Base-by-base conservation (phyloP, 768 basidiomycete species). In the Amanita rimosa region DNA sequence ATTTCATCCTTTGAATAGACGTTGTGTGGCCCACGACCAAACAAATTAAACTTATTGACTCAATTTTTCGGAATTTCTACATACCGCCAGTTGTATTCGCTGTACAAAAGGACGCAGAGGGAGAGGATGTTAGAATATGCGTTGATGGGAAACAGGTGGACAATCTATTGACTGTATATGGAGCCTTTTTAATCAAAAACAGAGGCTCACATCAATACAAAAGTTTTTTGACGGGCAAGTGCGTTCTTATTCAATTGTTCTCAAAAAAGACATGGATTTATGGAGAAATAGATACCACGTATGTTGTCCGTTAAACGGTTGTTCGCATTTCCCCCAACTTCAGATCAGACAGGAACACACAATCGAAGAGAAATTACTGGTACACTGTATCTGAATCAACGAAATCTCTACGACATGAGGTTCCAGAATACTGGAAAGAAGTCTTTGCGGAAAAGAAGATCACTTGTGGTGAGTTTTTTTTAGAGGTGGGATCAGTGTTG, bases 81-180 rank as follows among this genome's bases (percentile, higher is more conserved):
- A 74, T 91, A 7, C 88, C 88, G 0, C 83, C 87, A 0, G 70
- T 91, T 19, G 81, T 91, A 8, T 89, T 91, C 53, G 83, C 83
- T 41, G 68, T 79, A 14, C 59, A 67, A 36, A 66, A 64, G 31
- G 67, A 73, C 42, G 72, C 76, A 1, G 79, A 85, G 22, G 80
- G 75, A 2, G 66, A 71, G 3, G 75, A 78, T 54, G 63, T 67
- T 3, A 70, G 81, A 49, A 67, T 79, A 4, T 88, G 85, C 49
- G 85, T 88, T 2, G 88, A 91, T 55, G 88, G 88, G 4, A 91
- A 91, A 57, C 88, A 91, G 75, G 85, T 67, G 70, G 64, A 24
- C 16, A 34, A 22, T 9, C 7, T 31, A 4, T 27, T 29, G 21
- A 3, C 21, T 11, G 24, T 22, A 16, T 11, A 40, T 10, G 26